A percentile compares a stretch with the other conserved stretches of the same genome.
Evolutionary conservation across 805 yeast genomes (phyloP).

Genomic region (Debaryomyces prosopidis): DNA sequence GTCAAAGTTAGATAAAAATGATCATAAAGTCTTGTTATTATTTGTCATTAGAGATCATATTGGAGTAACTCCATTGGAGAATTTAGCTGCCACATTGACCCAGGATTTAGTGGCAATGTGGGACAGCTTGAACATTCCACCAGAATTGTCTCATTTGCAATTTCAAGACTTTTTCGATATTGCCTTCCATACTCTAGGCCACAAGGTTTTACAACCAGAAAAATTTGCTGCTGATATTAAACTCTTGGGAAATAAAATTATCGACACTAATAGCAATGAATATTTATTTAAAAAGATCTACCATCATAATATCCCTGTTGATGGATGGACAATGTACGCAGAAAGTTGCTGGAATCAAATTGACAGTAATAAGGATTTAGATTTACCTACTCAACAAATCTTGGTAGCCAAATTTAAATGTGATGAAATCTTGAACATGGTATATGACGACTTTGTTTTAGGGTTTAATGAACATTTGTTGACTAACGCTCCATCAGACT

Average conservation of each 20-base stretch:
- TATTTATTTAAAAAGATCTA: conserved; percentile 64
- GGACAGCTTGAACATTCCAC: conserved; percentile 75
- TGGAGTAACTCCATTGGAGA: conserved; percentile 79
- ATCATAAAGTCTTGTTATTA: conserved; percentile 65
- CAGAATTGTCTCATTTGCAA: conserved; percentile 51
- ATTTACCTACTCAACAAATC: conserved; percentile 94
- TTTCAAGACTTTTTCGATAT: conserved; percentile 83
- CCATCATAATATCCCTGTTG: conserved; percentile 86
- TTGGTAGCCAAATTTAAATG: conserved; percentile 93
- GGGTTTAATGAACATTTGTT: conserved; percentile 16
- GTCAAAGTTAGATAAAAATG: conserved; percentile 33
- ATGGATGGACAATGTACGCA: conserved; percentile 94
- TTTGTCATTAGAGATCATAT: conserved; percentile 93
- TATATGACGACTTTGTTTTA: conserved; percentile 28
- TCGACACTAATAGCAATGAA: conserved; percentile 27
- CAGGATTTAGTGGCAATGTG: conserved; percentile 78
- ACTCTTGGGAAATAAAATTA: conserved; percentile 63
- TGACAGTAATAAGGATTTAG: conserved; percentile 88
- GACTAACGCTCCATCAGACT: conserved; percentile 7
- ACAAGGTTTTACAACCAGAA: conserved; percentile 79
- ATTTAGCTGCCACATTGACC: conserved; percentile 65
- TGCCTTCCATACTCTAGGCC: conserved; percentile 78
- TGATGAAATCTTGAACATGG: conserved; percentile 69
- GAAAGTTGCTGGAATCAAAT: conserved; percentile 93
- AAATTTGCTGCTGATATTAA: conserved; percentile 63